Percentiles rank a stretch among this genome's conserved stretches.
Evolutionary conservation across 106 monocot species (phyloP).

Genomic region (Gastrodia elata): DNA sequence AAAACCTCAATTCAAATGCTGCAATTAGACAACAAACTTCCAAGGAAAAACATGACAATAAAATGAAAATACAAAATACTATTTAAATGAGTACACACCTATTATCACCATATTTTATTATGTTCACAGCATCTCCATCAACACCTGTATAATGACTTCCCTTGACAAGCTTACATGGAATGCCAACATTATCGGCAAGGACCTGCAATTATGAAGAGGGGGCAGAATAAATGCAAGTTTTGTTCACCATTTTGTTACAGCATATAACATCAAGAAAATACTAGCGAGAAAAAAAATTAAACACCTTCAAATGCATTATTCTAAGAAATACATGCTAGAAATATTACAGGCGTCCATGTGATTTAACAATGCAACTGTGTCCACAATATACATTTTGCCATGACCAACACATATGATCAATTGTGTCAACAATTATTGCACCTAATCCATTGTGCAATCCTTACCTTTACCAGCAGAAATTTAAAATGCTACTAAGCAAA

Average conservation of each 20-base stretch:
- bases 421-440: neutral
- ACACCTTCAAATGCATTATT: neutral
- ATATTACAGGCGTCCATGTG: neutral
- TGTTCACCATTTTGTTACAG: neutral
- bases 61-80: neutral
- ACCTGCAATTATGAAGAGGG: slow-evolving; percentile 39
- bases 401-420: neutral
- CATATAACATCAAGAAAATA: neutral
- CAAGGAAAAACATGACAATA: neutral
- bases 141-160: slow-evolving; percentile 95
- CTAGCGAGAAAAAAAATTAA: neutral
- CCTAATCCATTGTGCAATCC: neutral
- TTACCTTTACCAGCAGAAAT: neutral
- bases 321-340: neutral
- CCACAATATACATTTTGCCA: neutral
- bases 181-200: slow-evolving; percentile 85
- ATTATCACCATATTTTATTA: slow-evolving; percentile 63
- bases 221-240: neutral
- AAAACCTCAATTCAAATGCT: neutral
- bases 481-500: neutral
- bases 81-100: slow-evolving; percentile 24
- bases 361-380: neutral
- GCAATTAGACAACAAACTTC: neutral
- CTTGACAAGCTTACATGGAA: slow-evolving; percentile 90
- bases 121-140: slow-evolving; percentile 93